Evolutionary conservation across 179 eudicot species (phyloP).

Genomic region (Corrigiola litoralis): DNA sequence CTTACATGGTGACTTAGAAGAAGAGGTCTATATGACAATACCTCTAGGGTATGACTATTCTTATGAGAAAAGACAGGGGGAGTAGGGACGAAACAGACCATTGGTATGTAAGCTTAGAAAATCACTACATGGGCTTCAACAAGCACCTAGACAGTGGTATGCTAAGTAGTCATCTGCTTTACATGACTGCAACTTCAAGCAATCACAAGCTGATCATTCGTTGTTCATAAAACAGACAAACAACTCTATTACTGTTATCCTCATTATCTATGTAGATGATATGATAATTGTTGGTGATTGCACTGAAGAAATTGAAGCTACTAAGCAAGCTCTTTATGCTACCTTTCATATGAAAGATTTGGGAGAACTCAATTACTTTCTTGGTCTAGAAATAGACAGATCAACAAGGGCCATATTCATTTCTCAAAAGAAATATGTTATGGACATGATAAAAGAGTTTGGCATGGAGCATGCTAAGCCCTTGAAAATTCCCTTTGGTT

Average conservation of each 20-base stretch:
- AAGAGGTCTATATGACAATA: not conserved
- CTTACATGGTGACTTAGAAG: not conserved
- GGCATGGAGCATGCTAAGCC: not conserved
- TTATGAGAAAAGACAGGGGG: not conserved
- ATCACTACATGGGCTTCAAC: not conserved
- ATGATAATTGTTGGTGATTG: not conserved
- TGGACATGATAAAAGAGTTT: not conserved
- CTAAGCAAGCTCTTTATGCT: not conserved
- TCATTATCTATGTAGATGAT: not conserved
- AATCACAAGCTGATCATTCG: not conserved
- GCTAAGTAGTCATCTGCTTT: not conserved
- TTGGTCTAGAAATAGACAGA: not conserved
- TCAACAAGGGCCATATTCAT: not conserved
- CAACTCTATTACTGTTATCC: not conserved
- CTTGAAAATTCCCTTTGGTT: not conserved
- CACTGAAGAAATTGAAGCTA: accelerated
- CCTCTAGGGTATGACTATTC: not conserved
- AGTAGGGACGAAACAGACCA: not conserved
- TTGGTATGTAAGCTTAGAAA: not conserved
- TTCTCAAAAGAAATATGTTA: not conserved
- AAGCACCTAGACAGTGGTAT: not conserved
- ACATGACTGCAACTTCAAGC: not conserved
- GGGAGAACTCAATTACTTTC: not conserved
- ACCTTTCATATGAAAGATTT: not conserved
- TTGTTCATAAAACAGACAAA: not conserved